Conservation (phyloP, 495 filamentous ascomycete species). For the Penicillium waksmanii region DNA sequence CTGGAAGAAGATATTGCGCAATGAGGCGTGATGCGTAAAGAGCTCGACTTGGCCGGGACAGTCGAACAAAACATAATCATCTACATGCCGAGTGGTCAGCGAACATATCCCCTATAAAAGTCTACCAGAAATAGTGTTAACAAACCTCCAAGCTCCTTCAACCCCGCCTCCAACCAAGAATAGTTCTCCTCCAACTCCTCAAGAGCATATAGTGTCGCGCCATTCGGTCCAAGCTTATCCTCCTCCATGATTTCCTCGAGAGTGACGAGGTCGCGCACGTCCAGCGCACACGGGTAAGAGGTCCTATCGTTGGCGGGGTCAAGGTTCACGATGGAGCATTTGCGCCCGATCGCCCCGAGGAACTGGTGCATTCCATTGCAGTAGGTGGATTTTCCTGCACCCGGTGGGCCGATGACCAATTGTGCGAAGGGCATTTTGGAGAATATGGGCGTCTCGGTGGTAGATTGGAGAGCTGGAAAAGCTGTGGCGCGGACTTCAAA, state of each 20-base stretch:
- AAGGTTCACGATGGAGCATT: slow-evolving; percentile 93
- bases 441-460: background rate
- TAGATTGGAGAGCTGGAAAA: no score
- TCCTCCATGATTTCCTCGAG: slow-evolving; percentile 95
- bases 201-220: slow-evolving; percentile 87
- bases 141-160: slow-evolving; percentile 69
- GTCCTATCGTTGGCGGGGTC: slow-evolving; percentile 90
- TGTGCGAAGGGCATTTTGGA: slow-evolving; percentile 65
- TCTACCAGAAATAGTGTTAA: slow-evolving; percentile 1
- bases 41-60: slow-evolving; percentile 97
- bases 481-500: no score
- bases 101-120: background rate
- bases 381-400: slow-evolving; percentile 94
- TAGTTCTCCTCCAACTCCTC: slow-evolving; percentile 93
- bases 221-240: slow-evolving; percentile 89
- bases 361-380: slow-evolving; percentile 99
- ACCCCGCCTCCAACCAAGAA: slow-evolving; percentile 81
- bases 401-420: slow-evolving; percentile 89
- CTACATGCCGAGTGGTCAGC: slow-evolving; percentile 38
- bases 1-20: slow-evolving; percentile 87
- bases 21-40: slow-evolving; percentile 88
- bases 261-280: slow-evolving; percentile 85
- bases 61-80: slow-evolving; percentile 94
- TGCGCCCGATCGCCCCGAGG: slow-evolving; percentile 88
- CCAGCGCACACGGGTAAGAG: slow-evolving; percentile 75